These are phyloP conservation scores for Citrus hindsii DNA, from an alignment of 345 rosid species.

Conservation along the genomic window DNA sequence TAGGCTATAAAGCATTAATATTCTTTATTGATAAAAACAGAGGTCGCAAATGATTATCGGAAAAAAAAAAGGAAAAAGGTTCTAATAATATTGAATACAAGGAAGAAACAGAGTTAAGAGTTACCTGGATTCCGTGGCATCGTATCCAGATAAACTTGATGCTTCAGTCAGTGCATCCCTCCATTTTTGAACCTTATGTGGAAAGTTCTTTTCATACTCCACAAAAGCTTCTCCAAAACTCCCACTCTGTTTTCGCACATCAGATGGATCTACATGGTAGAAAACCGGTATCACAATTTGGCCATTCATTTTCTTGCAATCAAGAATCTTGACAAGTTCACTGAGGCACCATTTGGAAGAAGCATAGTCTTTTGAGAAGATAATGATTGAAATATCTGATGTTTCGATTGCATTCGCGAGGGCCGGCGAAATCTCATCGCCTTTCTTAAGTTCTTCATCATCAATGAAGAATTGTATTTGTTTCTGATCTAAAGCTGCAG, in stretches of 20 bases:
- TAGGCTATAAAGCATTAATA: too few species aligned
- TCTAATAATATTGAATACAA: too few species aligned
- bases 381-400: too few species aligned
- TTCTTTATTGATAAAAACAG: too few species aligned
- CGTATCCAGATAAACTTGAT: not conserved
- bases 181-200: not conserved
- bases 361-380: too few species aligned
- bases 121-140: not conserved
- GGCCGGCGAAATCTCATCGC: too few species aligned
- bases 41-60: too few species aligned
- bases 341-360: not conserved
- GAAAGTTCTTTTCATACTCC: not conserved
- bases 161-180: not conserved
- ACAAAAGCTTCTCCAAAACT: not conserved
- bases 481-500: not conserved
- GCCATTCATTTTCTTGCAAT: not conserved
- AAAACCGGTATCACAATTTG: too few species aligned
- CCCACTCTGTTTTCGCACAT: not conserved
- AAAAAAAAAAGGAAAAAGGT: too few species aligned
- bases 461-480: not conserved
- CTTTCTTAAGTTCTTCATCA: not conserved
- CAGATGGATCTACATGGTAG: not conserved
- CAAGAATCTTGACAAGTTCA: conserved; percentile 3
- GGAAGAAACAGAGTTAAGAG: not conserved
- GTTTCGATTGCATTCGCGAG: too few species aligned